These are phyloP conservation scores for Cladosporium halotolerans DNA, from an alignment of 2,329 filamentous ascomycete species.

Conservation along the genomic window DNA sequence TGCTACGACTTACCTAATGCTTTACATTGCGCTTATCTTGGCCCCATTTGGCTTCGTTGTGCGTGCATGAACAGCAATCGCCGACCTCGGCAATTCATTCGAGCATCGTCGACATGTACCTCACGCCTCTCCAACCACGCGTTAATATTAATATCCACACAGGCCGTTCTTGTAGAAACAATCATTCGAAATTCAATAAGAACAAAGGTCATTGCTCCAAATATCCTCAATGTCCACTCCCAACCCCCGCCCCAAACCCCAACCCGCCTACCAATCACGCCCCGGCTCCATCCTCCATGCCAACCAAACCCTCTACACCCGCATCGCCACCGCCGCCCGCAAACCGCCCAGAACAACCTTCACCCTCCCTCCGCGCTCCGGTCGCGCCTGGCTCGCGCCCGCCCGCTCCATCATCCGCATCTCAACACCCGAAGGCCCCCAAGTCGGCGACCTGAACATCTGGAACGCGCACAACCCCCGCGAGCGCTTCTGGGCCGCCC, in stretches of 20 bases:
- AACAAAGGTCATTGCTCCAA: no score
- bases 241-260: constrained; percentile 14
- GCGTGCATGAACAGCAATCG: no score
- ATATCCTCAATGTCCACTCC: no score
- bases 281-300: constrained; percentile 26
- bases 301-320: constrained; percentile 24
- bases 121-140: no score
- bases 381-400: constrained; percentile 64
- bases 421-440: constrained; percentile 68
- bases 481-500: constrained; percentile 74
- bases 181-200: no score
- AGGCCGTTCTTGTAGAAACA: no score
- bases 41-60: no score
- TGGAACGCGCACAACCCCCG: constrained; percentile 72
- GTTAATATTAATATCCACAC: no score
- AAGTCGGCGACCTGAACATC: constrained; percentile 79
- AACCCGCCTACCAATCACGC: constrained; percentile 28
- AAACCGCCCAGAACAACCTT: constrained; percentile 19
- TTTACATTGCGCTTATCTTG: no score
- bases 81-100: no score
- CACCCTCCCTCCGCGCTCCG: constrained; percentile 66
- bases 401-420: constrained; percentile 65
- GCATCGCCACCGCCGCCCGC: constrained; percentile 20
- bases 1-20: background rate
- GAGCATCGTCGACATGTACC: no score